These are phyloP conservation scores for Bruguiera hainesii DNA, from an alignment of 441 rosid species.

Conservation along the genomic window DNA sequence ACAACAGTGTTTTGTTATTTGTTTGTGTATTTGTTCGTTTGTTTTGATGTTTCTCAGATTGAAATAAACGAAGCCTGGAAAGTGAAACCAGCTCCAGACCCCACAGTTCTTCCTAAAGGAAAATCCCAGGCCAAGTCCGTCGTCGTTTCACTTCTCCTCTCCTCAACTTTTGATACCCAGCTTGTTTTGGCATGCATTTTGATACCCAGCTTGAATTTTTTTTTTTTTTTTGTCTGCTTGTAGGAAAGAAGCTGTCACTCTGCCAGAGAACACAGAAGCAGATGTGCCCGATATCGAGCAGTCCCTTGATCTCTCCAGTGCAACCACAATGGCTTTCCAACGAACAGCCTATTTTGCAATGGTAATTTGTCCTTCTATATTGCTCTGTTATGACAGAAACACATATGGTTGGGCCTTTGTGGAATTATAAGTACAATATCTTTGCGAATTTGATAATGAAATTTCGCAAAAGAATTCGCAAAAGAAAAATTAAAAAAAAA, in stretches of 20 bases:
- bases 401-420: too few species aligned
- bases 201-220: neutral
- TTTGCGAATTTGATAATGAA: too few species aligned
- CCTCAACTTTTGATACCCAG: too few species aligned
- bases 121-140: slow-evolving; percentile 70
- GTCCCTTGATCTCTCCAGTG: slow-evolving; percentile 36
- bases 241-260: slow-evolving; percentile 81
- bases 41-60: slow-evolving; percentile 37
- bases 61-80: slow-evolving; percentile 85
- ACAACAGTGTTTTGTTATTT: neutral
- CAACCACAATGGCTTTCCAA: slow-evolving; percentile 47
- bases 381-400: too few species aligned
- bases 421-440: too few species aligned
- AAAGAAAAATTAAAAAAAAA: too few species aligned
- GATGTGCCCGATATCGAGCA: slow-evolving; percentile 59
- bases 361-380: slow-evolving; percentile 36
- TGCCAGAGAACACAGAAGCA: slow-evolving; percentile 55
- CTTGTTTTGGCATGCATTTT: too few species aligned
- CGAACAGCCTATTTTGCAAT: slow-evolving; percentile 53
- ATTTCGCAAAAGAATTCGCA: too few species aligned
- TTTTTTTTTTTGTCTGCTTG: slow-evolving; percentile 12
- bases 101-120: slow-evolving; percentile 69
- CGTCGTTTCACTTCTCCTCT: neutral
- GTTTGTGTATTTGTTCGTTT: neutral
- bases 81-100: slow-evolving; percentile 52